Evolutionary conservation across 768 basidiomycete species (phyloP).

Genomic region (Serendipita sp.): DNA sequence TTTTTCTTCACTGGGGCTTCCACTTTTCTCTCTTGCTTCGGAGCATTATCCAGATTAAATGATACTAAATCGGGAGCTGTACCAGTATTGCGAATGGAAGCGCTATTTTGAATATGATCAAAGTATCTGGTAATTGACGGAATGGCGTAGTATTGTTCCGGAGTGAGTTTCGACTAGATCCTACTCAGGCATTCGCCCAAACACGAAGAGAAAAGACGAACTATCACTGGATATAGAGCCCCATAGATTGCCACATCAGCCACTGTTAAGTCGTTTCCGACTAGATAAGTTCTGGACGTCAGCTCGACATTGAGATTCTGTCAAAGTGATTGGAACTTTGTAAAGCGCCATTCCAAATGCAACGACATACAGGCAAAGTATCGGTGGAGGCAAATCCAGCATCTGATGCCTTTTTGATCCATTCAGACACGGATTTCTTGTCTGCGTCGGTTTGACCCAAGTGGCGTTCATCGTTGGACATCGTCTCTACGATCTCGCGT

Average conservation of each 20-base stretch:
- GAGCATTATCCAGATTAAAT: slow-evolving; percentile 65
- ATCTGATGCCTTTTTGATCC: slow-evolving; percentile 51
- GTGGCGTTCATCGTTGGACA: slow-evolving; percentile 2
- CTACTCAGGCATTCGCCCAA: background rate
- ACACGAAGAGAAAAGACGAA: slow-evolving; percentile 26
- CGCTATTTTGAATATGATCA: slow-evolving; percentile 72
- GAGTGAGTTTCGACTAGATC: slow-evolving; percentile 48
- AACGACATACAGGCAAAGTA: slow-evolving; percentile 31
- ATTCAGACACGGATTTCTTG: slow-evolving; percentile 44
- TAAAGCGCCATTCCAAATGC: background rate
- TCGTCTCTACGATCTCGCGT: background rate
- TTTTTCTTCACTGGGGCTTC: slow-evolving; percentile 57
- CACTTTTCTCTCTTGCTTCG: slow-evolving; percentile 53
- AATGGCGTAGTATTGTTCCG: slow-evolving; percentile 58
- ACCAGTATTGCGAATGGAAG: slow-evolving; percentile 44
- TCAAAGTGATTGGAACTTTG: background rate
- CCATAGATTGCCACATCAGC: slow-evolving; percentile 89
- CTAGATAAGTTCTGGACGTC: slow-evolving; percentile 66
- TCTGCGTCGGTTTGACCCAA: slow-evolving; percentile 45
- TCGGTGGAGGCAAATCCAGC: slow-evolving; percentile 33
- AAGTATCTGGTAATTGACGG: slow-evolving; percentile 88
- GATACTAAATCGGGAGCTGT: slow-evolving; percentile 35
- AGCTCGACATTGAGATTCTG: slow-evolving; percentile 63
- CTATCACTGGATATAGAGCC: slow-evolving; percentile 67
- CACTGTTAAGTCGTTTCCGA: slow-evolving; percentile 68